Base-by-base conservation (phyloP, 768 basidiomycete genomes). In the Naganishia onofrii region DNA sequence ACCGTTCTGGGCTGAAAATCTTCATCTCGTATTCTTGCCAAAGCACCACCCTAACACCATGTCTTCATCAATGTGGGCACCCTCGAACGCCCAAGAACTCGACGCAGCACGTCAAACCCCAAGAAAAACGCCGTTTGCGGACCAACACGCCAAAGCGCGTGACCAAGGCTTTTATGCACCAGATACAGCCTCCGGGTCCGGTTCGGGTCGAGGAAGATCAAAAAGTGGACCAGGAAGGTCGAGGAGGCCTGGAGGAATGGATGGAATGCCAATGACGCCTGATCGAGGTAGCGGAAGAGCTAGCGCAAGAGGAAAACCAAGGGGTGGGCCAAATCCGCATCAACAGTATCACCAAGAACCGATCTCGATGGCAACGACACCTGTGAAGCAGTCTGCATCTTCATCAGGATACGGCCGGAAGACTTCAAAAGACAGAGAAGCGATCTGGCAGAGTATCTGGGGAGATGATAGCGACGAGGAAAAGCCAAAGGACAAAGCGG, bases 371-470 rank as follows among this genome's bases (percentile, higher is more conserved):
- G 23, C 48, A 29, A 23, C 32, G 42, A 28, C 60, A 17, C 60
- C 60, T 36, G 29, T 63, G 7, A 42, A 44, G 38, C 60, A 63
- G 26, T 42, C 60, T 23, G 42, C 60, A 23, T 63, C 60, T 26
- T 36, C 60, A n/a, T 10, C 36, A 44, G 60, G 60, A 2, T 63
- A 44, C 26, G 60, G 60, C n/a, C 34, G 60, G 17, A 63, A 63
- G 26, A 63, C 38, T 2, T 42, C 60, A 8, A 63, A 63, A 19
- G 60, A 63, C 29, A 13, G 60, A 26, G 60, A 63, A 28, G 60
- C 60, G 36, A 63, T 63, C 29, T 63, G 60, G 60, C 60, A 63
- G 60, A 63, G 60, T 42, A 63, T 63, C n/a, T 63, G 60, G 60
- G 60, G 60, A 44, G 60, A 63, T 17, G 60, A 63, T 28, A 63